Conservation (phyloP, 2,329 filamentous ascomycete species). For the Clonostachys chloroleuca region DNA sequence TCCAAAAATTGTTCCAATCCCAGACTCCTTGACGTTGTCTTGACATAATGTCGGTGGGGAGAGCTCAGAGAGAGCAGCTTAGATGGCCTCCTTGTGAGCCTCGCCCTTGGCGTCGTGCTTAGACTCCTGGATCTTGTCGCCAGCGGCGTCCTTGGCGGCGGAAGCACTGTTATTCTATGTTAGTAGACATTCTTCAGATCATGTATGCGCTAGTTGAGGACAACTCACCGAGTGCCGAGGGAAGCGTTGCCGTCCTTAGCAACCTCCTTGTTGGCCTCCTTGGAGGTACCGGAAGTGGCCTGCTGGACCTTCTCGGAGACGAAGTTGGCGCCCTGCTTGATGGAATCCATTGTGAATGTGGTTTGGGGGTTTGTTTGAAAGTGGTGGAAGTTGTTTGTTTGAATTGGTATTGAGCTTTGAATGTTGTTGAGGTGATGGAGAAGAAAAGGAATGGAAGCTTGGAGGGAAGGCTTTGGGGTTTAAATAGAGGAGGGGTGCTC, state of each 20-base stretch:
- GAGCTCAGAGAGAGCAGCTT: slow-evolving; percentile 9
- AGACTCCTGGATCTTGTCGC: slow-evolving; percentile 38
- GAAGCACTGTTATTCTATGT: slow-evolving; percentile 23
- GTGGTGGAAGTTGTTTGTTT: slow-evolving; percentile 13
- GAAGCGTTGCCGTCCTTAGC: slow-evolving; percentile 56
- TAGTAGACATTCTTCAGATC: not conserved
- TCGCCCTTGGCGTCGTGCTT: slow-evolving; percentile 32
- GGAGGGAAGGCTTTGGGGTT: not conserved
- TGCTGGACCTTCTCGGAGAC: slow-evolving; percentile 59
- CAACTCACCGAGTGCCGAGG: slow-evolving; percentile 46
- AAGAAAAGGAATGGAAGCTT: slow-evolving; percentile 16
- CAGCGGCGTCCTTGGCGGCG: slow-evolving; percentile 42
- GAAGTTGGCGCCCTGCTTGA: slow-evolving; percentile 63
- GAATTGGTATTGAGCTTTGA: not conserved
- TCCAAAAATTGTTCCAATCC: no score
- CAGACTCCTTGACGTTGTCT: no score
- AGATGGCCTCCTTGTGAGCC: slow-evolving; percentile 33
- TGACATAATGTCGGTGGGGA: no score
- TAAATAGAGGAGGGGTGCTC: not conserved
- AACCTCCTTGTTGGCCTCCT: slow-evolving; percentile 67
- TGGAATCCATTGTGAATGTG: slow-evolving; percentile 39
- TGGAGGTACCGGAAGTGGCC: slow-evolving; percentile 49
- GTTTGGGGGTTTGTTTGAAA: slow-evolving; percentile 6
- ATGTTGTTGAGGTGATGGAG: not conserved
- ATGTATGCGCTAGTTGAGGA: not conserved